Evolutionary conservation across 2,329 filamentous ascomycete genomes (phyloP).

Genomic region (Dactylellina drechsleri): DNA sequence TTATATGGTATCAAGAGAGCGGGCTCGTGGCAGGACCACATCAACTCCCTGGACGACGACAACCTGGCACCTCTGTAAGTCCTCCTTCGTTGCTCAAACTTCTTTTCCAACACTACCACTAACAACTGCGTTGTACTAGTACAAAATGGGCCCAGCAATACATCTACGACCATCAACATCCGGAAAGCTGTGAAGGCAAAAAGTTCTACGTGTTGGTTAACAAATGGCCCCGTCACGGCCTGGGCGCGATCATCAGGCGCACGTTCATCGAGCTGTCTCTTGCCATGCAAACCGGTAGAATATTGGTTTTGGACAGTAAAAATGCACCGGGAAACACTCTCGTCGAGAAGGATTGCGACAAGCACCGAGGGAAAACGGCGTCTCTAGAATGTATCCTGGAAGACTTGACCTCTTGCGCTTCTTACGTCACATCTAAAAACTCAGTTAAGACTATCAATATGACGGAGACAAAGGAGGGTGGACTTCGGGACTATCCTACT

Average conservation of each 20-base stretch:
- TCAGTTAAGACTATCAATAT: slow-evolving; percentile 18
- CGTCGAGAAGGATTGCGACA: slow-evolving; percentile 24
- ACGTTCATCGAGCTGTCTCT: slow-evolving; percentile 37
- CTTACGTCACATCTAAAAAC: slow-evolving; percentile 35
- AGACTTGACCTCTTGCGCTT: slow-evolving; percentile 39
- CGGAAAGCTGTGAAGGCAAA: slow-evolving; percentile 34
- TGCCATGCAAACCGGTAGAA: slow-evolving; percentile 36
- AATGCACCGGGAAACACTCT: slow-evolving; percentile 39
- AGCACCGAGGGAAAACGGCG: neutral
- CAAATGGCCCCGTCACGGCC: slow-evolving; percentile 44
- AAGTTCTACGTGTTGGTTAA: slow-evolving; percentile 45
- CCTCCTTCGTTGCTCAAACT: neutral
- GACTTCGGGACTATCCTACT: slow-evolving; percentile 16
- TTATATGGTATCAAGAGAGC: slow-evolving; percentile 44
- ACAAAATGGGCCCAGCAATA: slow-evolving; percentile 51
- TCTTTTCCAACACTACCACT: neutral
- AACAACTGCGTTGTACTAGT: slow-evolving; percentile 22
- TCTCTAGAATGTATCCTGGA: slow-evolving; percentile 46
- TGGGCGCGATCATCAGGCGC: slow-evolving; percentile 40
- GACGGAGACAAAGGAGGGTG: slow-evolving; percentile 14
- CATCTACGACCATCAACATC: slow-evolving; percentile 49
- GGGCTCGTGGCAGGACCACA: slow-evolving; percentile 51
- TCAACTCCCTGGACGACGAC: slow-evolving; percentile 36
- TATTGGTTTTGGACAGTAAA: slow-evolving; percentile 25
- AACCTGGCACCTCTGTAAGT: slow-evolving; percentile 37